Base-by-base conservation (phyloP, 169 alveolate species). In the Prorocentrum cordatum region DNA sequence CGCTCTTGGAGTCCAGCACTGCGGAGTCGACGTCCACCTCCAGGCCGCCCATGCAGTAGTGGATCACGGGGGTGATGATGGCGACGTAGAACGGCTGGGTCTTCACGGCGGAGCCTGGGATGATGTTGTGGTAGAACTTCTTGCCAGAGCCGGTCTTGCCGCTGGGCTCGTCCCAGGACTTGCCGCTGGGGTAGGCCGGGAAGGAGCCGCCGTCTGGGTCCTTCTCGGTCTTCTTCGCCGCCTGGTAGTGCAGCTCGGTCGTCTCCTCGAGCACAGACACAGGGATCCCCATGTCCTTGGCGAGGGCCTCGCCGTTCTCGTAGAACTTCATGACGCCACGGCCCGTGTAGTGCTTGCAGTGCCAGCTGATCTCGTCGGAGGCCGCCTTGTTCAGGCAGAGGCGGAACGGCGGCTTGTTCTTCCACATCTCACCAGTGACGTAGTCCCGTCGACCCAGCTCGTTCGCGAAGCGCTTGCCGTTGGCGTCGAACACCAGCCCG, bases 41-140 rank as follows among this genome's bases (percentile, higher is more conserved):
- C n/a, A 93, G 47, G 38, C 95, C 95, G 38, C 95, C 95, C 42
- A 93, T 54, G 83, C 91, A 83, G 89, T 92, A 92, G 70, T 73
- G 92, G 35, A 92, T 83, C 64, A 92, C 80, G 39, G 95, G 95
- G 0, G 93, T 83, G 67, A 93, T 90, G 7, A 88, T 66, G 27
- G 92, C 93, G 22, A 89, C 94, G 66, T 93, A 83, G 42, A 92
- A 91, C 24, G 80, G 64, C 27, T 90, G 92, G 62, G 87, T 75
- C 50, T 68, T 10, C 54, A 86, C 92, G 64, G 87, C 22, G 24
- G 84, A 38, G 0, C 91, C 91, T 9, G 70, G 70, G 33, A 83
- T 18, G 36, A 54, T 83, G 79, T 92, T 38, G 83, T 92, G 70
- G 62, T 92, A 54, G 66, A 72, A 86, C 70, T 93, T 26, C 77